Conservation (phyloP, 2,329 filamentous ascomycete species). For the Dactylellina haptotyla region DNA sequence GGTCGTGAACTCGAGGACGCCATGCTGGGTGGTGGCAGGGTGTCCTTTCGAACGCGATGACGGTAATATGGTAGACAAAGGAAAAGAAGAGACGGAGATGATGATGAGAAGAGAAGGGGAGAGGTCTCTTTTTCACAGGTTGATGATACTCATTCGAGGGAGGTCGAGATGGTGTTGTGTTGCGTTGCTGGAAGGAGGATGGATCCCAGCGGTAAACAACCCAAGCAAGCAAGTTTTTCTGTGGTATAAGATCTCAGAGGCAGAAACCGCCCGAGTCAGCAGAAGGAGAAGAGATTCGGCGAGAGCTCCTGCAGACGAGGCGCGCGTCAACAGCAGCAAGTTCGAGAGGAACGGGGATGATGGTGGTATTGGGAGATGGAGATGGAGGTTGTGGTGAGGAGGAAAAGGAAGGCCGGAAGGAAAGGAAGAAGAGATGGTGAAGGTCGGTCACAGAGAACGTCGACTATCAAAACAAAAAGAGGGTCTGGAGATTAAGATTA, state of each 20-base stretch:
- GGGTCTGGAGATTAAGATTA: not conserved
- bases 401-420: too few relatives aligned
- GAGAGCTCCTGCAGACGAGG: not conserved
- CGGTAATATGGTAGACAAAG: conserved; percentile 7
- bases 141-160: conserved; percentile 18
- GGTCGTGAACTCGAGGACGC: conserved; percentile 19
- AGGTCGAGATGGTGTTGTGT: not conserved
- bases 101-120: not conserved
- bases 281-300: not conserved
- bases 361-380: not conserved
- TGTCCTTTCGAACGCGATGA: not conserved
- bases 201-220: conserved; percentile 1
- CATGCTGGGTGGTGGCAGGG: conserved; percentile 6
- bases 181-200: conserved; percentile 1
- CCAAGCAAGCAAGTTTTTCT: too few relatives aligned
- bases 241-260: conserved; percentile 4
- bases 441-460: conserved; percentile 1
- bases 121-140: not conserved
- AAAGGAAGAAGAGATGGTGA: conserved; percentile 1
- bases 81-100: conserved; percentile 15
- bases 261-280: not conserved
- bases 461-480: conserved; percentile 2
- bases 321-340: not conserved
- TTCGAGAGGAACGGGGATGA: not conserved
- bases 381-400: not conserved